phyloP scores from a whole-genome alignment of 1,284 basidiomycete genomes.

The Xerocomus amazonicus region DNA sequence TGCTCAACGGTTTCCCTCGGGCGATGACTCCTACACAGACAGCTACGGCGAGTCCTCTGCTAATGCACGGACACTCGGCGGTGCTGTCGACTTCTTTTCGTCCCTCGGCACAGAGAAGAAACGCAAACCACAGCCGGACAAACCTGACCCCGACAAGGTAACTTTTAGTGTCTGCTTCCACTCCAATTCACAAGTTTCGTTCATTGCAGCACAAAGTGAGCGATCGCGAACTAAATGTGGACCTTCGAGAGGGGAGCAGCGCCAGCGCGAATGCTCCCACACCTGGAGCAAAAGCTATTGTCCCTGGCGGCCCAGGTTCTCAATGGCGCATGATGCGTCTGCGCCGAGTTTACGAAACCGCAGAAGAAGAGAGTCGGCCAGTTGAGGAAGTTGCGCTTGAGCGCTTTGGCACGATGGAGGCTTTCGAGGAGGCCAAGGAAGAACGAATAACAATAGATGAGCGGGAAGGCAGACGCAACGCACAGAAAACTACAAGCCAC shows the following conservation, averaged over 20 bases:
- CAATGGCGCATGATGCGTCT: conserved; percentile 99
- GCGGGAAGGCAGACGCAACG: conserved; percentile 53
- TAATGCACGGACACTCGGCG: conserved; percentile 46
- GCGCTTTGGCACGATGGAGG: conserved; percentile 79
- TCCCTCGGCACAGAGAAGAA: conserved; percentile 73
- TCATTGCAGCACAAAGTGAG: conserved; percentile 54
- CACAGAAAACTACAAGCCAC: conserved; percentile 35
- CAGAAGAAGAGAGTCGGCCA: conserved; percentile 74
- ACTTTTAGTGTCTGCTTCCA: conserved; percentile 7
- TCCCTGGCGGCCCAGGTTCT: conserved; percentile 87
- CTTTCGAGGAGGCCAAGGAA: conserved; percentile 85
- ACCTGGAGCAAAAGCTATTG: conserved; percentile 48
- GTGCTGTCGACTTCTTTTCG: conserved; percentile 81
- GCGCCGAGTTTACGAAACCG: conserved; percentile 83
- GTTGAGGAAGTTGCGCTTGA: conserved; percentile 87
- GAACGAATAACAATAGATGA: conserved; percentile 86
- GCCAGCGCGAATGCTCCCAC: conserved; percentile 52
- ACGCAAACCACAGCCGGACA: conserved; percentile 61
- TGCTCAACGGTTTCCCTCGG: conserved; percentile 28
- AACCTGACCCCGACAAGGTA: conserved; percentile 72
- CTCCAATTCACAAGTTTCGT: conserved; percentile 1
- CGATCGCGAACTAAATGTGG: conserved; percentile 77
- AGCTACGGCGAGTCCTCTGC: conserved; percentile 62
- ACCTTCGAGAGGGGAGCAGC: conserved; percentile 58
- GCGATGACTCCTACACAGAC: conserved; percentile 60